Evolutionary conservation across 352 stramenopile genomes (phyloP).

Genomic region (Pythium sp.): DNA sequence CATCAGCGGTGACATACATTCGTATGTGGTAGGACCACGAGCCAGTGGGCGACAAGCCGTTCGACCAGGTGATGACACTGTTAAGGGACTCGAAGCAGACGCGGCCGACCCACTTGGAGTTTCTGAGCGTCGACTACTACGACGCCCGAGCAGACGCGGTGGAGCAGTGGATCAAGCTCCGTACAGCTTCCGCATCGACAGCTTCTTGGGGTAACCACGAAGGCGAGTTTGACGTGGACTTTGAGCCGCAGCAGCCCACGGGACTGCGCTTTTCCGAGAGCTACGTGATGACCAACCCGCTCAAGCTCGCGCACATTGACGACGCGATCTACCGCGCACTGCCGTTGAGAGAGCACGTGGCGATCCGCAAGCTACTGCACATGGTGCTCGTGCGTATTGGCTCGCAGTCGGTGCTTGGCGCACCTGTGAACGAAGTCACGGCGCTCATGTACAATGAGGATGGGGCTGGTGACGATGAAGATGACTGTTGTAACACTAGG

Average conservation of each 20-base stretch:
- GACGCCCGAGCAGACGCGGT: slow-evolving; percentile 19
- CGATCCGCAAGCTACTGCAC: slow-evolving; percentile 13
- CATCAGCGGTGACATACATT: no score
- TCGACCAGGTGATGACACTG: slow-evolving; percentile 27
- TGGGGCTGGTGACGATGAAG: neutral
- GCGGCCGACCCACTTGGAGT: slow-evolving; percentile 27
- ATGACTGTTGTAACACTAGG: neutral
- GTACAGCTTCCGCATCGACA: neutral
- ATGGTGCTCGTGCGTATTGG: slow-evolving; percentile 27
- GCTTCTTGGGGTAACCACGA: slow-evolving; percentile 6
- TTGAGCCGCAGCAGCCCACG: slow-evolving; percentile 29
- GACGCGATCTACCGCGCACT: slow-evolving; percentile 11
- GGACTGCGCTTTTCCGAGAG: slow-evolving; percentile 32
- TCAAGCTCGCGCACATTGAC: slow-evolving; percentile 29
- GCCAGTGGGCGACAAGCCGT: slow-evolving; percentile 17
- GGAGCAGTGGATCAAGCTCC: slow-evolving; percentile 19
- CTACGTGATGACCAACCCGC: slow-evolving; percentile 35
- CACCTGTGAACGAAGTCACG: slow-evolving; percentile 28
- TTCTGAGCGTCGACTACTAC: slow-evolving; percentile 28
- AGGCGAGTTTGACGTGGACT: slow-evolving; percentile 40
- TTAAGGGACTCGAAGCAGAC: slow-evolving; percentile 20
- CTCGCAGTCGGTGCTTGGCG: slow-evolving; percentile 30
- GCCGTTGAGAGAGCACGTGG: neutral
- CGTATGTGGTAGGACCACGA: slow-evolving; percentile 4
- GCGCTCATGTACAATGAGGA: slow-evolving; percentile 23